phyloP scores from a whole-genome alignment of 164 flowering plant genomes.

The Protea cynaroides region DNA sequence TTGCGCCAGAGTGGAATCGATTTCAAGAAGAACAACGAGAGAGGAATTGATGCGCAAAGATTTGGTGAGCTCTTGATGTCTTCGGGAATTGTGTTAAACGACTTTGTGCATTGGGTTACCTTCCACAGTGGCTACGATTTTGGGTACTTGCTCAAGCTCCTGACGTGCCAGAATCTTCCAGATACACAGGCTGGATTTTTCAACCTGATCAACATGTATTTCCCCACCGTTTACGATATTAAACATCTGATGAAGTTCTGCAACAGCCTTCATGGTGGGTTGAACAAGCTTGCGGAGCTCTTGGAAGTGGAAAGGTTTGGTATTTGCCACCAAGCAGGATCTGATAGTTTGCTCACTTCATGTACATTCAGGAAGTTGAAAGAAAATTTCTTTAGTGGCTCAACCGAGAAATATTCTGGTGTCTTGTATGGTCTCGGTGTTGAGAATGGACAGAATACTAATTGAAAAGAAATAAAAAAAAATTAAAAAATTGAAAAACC shows the following conservation, averaged over 20 bases:
- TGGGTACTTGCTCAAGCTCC: slow-evolving; percentile 49
- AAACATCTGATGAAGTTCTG: slow-evolving; percentile 62
- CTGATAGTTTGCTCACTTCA: slow-evolving; percentile 64
- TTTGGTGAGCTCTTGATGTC: slow-evolving; percentile 31
- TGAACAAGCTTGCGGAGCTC: slow-evolving; percentile 58
- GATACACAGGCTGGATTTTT: slow-evolving; percentile 38
- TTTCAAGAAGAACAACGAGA: slow-evolving; percentile 27
- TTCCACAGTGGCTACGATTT: slow-evolving; percentile 38
- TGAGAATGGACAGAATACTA: slow-evolving; percentile 34
- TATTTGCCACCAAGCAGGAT: slow-evolving; percentile 56
- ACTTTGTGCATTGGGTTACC: slow-evolving; percentile 33
- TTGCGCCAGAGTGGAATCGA: slow-evolving; percentile 35
- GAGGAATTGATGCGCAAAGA: slow-evolving; percentile 21
- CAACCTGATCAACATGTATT: slow-evolving; percentile 38
- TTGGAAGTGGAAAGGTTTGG: slow-evolving; percentile 58
- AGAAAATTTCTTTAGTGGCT: slow-evolving; percentile 43
- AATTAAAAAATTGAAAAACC: background rate
- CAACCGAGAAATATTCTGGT: slow-evolving; percentile 51
- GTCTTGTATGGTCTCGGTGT: slow-evolving; percentile 49
- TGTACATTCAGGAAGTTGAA: slow-evolving; percentile 56
- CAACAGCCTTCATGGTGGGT: slow-evolving; percentile 56
- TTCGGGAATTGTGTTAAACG: slow-evolving; percentile 29
- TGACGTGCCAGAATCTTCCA: slow-evolving; percentile 41
- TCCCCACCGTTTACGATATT: slow-evolving; percentile 54
- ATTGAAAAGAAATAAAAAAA: slow-evolving; percentile 15